Base-by-base conservation (phyloP, 2,329 filamentous ascomycete genomes). In the Colletotrichum kahawae region DNA sequence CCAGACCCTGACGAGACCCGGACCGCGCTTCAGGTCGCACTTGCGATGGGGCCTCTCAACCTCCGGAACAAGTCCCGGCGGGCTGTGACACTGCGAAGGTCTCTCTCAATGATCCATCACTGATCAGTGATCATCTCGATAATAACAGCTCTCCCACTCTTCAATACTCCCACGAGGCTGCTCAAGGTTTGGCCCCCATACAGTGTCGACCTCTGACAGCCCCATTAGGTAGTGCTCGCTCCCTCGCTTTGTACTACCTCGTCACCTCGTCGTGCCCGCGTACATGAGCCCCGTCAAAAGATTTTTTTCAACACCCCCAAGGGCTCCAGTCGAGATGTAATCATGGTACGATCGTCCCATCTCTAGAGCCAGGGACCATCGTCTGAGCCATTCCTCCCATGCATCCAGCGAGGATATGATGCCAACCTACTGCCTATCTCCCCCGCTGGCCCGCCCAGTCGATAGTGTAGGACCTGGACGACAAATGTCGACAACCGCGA, bases 321-420 rank as follows among this genome's bases (percentile, higher is more conserved):
- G 51, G 51, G 14, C 65, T 59, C 65, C 65, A 67, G 65, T 67
- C 33, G 38, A 69, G n/a, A 31, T 69, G 65, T 69, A 69, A 63
- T 64, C 65, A 69, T 69, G 65, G 65, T 73, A 63, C 38, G 70
- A 69, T 69, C 65, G 65, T 64, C 70, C 70, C 70, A 73, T 69
- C 31, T 68, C 33, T 24, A 21, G 13, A 27, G n/a, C 48, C 65
- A 59, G 43, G 65, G 56, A 31, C 67, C 33, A 16, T 56, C 33
- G 56, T 43, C 36, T 51, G 43, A 51, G 43, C 29, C 48, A 60
- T 36, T 56, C 27, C 43, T 62, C 31, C 57, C 57, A 31, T 14
- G 57, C 29, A 62, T 3, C 5, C 21, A 4, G 7, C 27, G 54
- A 29, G 21, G 54, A 57, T 51, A 51, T 24, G 43, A 51, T 51